Base-by-base conservation (phyloP, 257 asterid species). In the Agastache rugosa region DNA sequence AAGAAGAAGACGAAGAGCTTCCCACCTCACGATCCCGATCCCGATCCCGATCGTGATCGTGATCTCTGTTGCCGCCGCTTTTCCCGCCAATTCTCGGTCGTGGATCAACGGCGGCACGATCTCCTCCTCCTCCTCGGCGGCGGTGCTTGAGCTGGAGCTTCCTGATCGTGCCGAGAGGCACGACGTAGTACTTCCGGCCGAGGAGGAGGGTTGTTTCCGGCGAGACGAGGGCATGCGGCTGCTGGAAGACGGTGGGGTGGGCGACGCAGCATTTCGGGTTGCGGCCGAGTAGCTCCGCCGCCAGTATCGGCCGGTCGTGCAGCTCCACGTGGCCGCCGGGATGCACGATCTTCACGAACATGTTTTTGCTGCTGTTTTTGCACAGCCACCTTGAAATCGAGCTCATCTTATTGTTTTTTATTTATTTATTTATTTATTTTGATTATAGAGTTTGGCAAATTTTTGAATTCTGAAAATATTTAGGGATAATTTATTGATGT, bases 251-350 rank as follows among this genome's bases (percentile, higher is more conserved):
- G 10, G 80, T 83, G 8, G 95, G 92, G 35, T 76, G 79, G 2
- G 92, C 87, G 6, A 90, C 82, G 41, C 90, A 87, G 74, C 81
- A 88, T 66, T 81, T 85, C 0, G 90, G 94, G 72, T 88, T 90
- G 34, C 88, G 80, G 77, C 27, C 54, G 67, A 90, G 83, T 29
- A 88, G 73, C 47, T 88, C 94, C 3, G 83, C 69, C 3, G 91
- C 95, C 48, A 80, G 67, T 37, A 90, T 41, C 0, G 91, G 89
- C 60, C 88, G 63, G 79, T 88, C 96, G 48, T 88, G 95, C 22
- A 90, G 86, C 82, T 90, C 96, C 0, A 88, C 87, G 39, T 82
- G 95, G 8, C 95, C 95, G 2, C 96, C 91, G 29, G 94, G 91
- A 77, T 88, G 94, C 37, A 88, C 89, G 71, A 88, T 87, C 79